These are phyloP conservation scores for Suillus cothurnatus DNA, from an alignment of 768 basidiomycete genomes.

Conservation along the genomic window DNA sequence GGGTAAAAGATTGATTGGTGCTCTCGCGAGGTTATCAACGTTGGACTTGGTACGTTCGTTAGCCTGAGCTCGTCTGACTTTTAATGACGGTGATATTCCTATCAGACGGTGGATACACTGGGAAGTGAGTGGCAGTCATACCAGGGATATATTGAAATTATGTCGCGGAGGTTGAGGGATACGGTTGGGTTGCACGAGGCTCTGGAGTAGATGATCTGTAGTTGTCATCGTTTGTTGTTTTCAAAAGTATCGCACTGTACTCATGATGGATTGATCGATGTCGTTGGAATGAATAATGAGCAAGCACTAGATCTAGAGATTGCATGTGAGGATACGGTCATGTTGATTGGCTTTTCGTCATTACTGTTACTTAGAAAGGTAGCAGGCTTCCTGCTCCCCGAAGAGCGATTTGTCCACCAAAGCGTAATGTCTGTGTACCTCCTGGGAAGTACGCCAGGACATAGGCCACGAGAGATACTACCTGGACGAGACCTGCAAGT, in stretches of 20 bases:
- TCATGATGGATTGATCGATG: not conserved
- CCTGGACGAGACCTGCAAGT: conserved; percentile 75
- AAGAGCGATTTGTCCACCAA: conserved; percentile 79
- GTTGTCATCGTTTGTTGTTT: not conserved
- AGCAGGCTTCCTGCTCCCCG: conserved; percentile 84
- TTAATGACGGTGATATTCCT: conserved; percentile 21
- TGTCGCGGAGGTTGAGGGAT: conserved; percentile 71
- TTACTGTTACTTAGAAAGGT: conserved; percentile 56
- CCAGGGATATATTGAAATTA: conserved; percentile 74
- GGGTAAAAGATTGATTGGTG: conserved; percentile 53
- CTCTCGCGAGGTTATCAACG: conserved; percentile 53
- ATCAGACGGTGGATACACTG: conserved; percentile 45
- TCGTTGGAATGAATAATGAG: not conserved
- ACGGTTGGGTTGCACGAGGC: conserved; percentile 57
- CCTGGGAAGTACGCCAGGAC: conserved; percentile 96
- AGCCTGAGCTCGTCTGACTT: conserved; percentile 16
- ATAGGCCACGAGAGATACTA: conserved; percentile 85
- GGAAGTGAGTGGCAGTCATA: conserved; percentile 62
- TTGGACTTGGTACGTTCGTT: conserved; percentile 51
- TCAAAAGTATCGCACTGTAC: conserved; percentile 3
- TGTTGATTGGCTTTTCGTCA: not conserved
- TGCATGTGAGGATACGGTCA: not conserved
- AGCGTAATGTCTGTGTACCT: conserved; percentile 75
- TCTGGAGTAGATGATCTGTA: conserved; percentile 17
- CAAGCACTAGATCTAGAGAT: conserved; percentile 11